A percentile compares a stretch with the other conserved stretches of the same genome.
These are phyloP conservation scores for Alternaria rosae DNA, from an alignment of 2,329 filamentous ascomycete species.

Conservation along the genomic window DNA sequence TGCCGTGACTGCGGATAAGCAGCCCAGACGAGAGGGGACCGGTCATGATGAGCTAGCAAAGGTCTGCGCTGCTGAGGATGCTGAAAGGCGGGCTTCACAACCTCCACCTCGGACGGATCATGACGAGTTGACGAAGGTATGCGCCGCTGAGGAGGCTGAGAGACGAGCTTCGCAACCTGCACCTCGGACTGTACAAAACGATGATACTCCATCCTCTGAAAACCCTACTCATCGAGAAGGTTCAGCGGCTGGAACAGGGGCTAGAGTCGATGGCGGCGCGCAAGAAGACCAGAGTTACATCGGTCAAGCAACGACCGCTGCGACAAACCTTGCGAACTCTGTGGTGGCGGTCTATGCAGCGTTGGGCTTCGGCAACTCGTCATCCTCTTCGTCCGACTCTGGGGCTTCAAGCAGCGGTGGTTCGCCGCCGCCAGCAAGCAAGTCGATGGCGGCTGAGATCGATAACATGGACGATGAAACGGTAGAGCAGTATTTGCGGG, in stretches of 20 bases:
- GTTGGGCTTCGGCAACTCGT: constrained; percentile 45
- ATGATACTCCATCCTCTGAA: not conserved
- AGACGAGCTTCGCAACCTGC: not conserved
- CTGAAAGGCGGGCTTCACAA: not conserved
- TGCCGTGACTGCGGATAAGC: not conserved
- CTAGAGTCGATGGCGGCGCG: constrained; percentile 1
- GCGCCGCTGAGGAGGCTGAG: not conserved
- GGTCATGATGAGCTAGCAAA: constrained; percentile 4
- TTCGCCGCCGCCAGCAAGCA: constrained; percentile 4
- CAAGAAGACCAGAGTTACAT: constrained; percentile 17
- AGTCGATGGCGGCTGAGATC: constrained; percentile 27
- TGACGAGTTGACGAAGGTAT: not conserved
- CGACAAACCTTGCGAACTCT: constrained; percentile 29
- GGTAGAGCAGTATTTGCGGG: constrained; percentile 33
- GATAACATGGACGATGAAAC: constrained; percentile 33
- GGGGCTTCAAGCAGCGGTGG: constrained; percentile 4
- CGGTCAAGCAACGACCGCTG: constrained; percentile 19
- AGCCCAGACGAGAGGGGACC: not conserved
- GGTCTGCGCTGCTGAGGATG: constrained; percentile 1
- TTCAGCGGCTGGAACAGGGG: not conserved
- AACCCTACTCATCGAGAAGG: not conserved
- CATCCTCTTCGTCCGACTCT: constrained; percentile 21
- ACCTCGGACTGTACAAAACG: not conserved
- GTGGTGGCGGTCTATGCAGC: constrained; percentile 38
- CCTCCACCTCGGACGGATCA: not conserved